Percentiles rank a stretch among this genome's conserved stretches.
Evolutionary conservation across 306 rosid species (phyloP).

Genomic region (Cicer arietinum): DNA sequence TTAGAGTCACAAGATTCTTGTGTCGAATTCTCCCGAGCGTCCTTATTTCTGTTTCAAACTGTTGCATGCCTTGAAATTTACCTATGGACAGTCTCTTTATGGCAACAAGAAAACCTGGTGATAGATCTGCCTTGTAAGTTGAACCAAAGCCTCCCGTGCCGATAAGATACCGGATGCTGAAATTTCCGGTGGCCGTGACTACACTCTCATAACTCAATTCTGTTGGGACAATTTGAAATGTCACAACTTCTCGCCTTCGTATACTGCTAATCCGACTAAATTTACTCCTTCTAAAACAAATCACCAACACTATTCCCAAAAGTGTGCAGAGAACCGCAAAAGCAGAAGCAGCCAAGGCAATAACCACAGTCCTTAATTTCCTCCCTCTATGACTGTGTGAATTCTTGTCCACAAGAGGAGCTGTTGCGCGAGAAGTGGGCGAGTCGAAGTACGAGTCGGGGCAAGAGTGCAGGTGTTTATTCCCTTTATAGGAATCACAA

Average conservation of each 20-base stretch:
- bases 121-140: slow-evolving; percentile 74
- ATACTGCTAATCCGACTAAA: slow-evolving; percentile 46
- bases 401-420: slow-evolving; percentile 46
- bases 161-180: slow-evolving; percentile 66
- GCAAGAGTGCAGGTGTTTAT: slow-evolving; percentile 53
- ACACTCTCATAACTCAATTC: slow-evolving; percentile 63
- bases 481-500: slow-evolving; percentile 56
- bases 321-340: slow-evolving; percentile 42
- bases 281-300: slow-evolving; percentile 50
- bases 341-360: slow-evolving; percentile 44
- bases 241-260: slow-evolving; percentile 57
- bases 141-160: slow-evolving; percentile 80
- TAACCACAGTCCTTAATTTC: slow-evolving; percentile 45
- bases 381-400: neutral
- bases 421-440: slow-evolving; percentile 47
- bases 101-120: slow-evolving; percentile 65
- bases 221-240: slow-evolving; percentile 56
- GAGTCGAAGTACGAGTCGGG: slow-evolving; percentile 51
- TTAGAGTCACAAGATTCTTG: slow-evolving; percentile 74
- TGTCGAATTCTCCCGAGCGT: slow-evolving; percentile 72
- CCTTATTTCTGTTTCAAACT: slow-evolving; percentile 76
- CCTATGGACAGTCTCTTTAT: slow-evolving; percentile 70
- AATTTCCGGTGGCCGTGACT: slow-evolving; percentile 61
- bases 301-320: slow-evolving; percentile 40
- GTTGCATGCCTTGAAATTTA: slow-evolving; percentile 73